These are phyloP conservation scores for Tulasnella sp. DNA, from an alignment of 768 basidiomycete genomes.

Conservation along the genomic window DNA sequence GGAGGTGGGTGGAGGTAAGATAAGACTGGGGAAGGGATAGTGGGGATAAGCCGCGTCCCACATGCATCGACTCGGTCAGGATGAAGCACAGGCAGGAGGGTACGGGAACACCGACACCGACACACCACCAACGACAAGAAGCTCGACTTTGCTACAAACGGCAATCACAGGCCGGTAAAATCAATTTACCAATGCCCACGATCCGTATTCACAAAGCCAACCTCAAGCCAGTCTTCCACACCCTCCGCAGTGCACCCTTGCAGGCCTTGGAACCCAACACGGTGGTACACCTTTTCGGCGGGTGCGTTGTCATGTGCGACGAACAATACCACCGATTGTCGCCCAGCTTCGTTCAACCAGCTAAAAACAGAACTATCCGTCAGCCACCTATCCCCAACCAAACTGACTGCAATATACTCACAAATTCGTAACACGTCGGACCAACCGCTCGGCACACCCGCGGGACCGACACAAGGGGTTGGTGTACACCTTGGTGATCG, in stretches of 20 bases:
- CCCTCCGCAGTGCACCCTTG: conserved; percentile 22
- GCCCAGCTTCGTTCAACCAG: conserved; percentile 34
- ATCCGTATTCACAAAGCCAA: conserved; percentile 42
- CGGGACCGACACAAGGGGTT: conserved; percentile 37
- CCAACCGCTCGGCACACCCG: conserved; percentile 50
- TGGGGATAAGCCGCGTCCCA: no score
- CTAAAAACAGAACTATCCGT: conserved; percentile 23
- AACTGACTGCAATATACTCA: conserved; percentile 7
- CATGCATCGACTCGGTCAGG: no score
- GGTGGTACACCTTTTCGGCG: conserved; percentile 45
- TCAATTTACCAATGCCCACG: conserved; percentile 70
- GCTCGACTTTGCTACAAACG: no score
- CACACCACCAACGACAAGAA: no score
- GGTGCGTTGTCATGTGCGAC: conserved; percentile 46
- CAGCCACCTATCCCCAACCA: not conserved
- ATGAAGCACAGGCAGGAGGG: no score
- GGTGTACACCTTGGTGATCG: conserved; percentile 65
- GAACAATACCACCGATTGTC: conserved; percentile 47
- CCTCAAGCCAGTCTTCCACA: conserved; percentile 48
- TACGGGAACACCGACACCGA: no score
- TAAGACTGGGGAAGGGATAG: no score
- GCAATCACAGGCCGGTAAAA: no score
- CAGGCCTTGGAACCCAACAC: conserved; percentile 55
- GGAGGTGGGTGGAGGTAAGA: no score
- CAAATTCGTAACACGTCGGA: conserved; percentile 30